Evolutionary conservation across 768 basidiomycete genomes (phyloP), one percentile per base, ranked within the genome.

Genomic region (Hygrophoropsis aurantiaca): DNA sequence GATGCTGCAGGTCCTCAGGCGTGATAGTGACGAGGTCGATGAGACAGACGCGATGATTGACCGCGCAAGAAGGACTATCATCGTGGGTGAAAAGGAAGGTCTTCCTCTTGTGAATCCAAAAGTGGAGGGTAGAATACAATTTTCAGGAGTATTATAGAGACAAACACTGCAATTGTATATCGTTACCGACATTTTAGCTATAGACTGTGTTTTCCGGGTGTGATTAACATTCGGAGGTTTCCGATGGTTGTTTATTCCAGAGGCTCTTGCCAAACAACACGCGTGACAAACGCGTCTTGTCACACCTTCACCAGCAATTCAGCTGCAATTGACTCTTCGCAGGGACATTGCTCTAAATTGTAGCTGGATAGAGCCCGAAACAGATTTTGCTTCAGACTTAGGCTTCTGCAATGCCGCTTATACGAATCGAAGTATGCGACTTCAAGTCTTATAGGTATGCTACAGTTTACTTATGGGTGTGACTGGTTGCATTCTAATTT

Each of bases 371-470:
- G 16, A 47, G 18, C 15, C 27, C n/a, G 41, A 19, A 26, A 11
- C n/a, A 35, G 34, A 30, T 38, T 38, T 21, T 21, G 20, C 16
- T 16, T 38, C 8, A 9, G 16, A 21, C n/a, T 38, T 38, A 21
- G 20, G 36, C 36, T 45, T 16, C 23, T 34, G 49, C 50, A 35
- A 92, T 93, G 90, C 90, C 90, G 49, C 80, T 92, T 48, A 60
- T 82, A 49, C 85, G 85, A 56, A 90, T 98, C 47, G 94, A 97
- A 71, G 70, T 97, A 33, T 91, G 81, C 71, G 89, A 97, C 79
- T 97, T 98, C 78, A 99, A 98, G 72, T 97, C 93, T 0, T 99
- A 98, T 64, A 78, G 90, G 79, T 81, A 9, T 18, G 2, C 9
- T n/a, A 10, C 10, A 35, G 30, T 26, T 39, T 34, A 21, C 20